Percentiles rank a stretch among this genome's conserved stretches.
Conservation (phyloP, 768 basidiomycete genomes). For the Auriscalpium microsporum region DNA sequence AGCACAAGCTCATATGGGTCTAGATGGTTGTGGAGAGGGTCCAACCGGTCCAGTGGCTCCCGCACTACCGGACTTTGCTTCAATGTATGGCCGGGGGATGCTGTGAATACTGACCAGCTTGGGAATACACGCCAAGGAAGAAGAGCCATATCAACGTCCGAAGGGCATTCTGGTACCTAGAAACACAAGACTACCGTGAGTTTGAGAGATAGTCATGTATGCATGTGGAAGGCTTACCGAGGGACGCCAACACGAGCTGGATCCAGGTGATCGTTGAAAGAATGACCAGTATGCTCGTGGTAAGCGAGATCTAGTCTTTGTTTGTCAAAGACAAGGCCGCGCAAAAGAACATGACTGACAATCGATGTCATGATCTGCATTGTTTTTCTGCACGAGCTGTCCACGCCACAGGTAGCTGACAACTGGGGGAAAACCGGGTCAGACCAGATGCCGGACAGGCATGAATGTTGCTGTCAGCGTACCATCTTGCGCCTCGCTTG, state of each 20-base stretch:
- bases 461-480: conserved; percentile 8
- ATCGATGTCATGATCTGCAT: conserved; percentile 67
- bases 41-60: conserved; percentile 67
- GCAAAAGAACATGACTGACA: conserved; percentile 35
- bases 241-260: conserved; percentile 77
- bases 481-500: conserved; percentile 80
- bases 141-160: conserved; percentile 71
- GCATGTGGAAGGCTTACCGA: conserved; percentile 29
- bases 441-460: background rate
- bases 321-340: too few relatives aligned
- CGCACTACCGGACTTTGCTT: conserved; percentile 38
- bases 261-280: conserved; percentile 67
- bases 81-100: background rate
- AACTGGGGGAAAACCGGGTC: conserved; percentile 34
- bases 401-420: conserved; percentile 80
- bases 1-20: conserved; percentile 77
- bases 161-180: conserved; percentile 79
- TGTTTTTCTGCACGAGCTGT: conserved; percentile 70
- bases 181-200: background rate
- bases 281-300: conserved; percentile 39
- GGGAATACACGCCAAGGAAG: conserved; percentile 74
- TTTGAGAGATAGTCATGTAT: background rate
- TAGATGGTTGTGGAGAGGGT: conserved; percentile 42
- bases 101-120: conserved; percentile 49
- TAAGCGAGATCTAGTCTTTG: conserved; percentile 55